A percentile compares a stretch with the other conserved stretches of the same genome.
Conservation (phyloP, 257 asterid genomes). For the Solanum arcanum region DNA sequence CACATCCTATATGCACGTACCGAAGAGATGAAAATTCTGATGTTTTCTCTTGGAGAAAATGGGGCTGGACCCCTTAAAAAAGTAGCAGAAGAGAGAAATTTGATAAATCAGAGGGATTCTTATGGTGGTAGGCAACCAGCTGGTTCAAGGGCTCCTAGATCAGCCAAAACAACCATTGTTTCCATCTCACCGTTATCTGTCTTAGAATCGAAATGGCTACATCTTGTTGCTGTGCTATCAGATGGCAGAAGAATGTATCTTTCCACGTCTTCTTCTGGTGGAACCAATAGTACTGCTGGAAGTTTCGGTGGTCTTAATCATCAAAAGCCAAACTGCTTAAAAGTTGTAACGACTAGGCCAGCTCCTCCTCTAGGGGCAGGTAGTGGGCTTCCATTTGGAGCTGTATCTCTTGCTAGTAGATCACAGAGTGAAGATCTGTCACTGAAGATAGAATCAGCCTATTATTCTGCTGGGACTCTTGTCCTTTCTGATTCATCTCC, state of each 20-base stretch:
- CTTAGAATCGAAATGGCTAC: conserved; percentile 91
- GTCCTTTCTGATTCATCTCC: conserved; percentile 92
- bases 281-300: conserved; percentile 57
- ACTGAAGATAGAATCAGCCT: conserved; percentile 81
- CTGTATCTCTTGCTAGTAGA: conserved; percentile 72
- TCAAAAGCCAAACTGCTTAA: conserved; percentile 73
- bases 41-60: conserved; percentile 68
- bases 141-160: conserved; percentile 54
- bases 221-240: conserved; percentile 82
- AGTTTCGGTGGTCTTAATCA: conserved; percentile 48
- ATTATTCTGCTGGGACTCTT: conserved; percentile 72
- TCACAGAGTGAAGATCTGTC: conserved; percentile 77
- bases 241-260: conserved; percentile 98
- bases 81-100: conserved; percentile 87
- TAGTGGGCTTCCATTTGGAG: conserved; percentile 75
- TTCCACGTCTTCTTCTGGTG: conserved; percentile 76
- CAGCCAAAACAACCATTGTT: conserved; percentile 66
- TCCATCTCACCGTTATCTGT: conserved; percentile 74
- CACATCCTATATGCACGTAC: conserved; percentile 80
- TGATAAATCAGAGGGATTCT: conserved; percentile 77
- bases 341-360: conserved; percentile 91
- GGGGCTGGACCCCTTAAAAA: conserved; percentile 88
- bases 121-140: conserved; percentile 72
- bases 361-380: conserved; percentile 90
- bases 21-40: conserved; percentile 90